Percentiles rank a stretch among this genome's conserved stretches.
Conservation (phyloP, 2,329 filamentous ascomycete species). For the Exophiala aquamarina region DNA sequence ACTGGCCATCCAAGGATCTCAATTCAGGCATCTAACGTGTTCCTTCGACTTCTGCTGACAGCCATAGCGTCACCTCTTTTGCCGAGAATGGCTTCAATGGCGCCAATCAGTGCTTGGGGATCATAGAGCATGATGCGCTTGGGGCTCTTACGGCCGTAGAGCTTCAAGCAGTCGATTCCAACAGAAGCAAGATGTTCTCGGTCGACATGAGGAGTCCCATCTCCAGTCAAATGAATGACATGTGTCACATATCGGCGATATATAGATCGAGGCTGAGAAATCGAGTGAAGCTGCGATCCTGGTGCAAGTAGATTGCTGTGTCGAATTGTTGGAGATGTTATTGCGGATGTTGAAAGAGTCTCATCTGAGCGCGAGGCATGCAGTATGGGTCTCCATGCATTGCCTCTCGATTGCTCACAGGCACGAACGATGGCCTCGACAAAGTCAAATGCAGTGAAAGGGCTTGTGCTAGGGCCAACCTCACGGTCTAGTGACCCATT, state of each 20-base stretch:
- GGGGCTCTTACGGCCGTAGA: slow-evolving; percentile 66
- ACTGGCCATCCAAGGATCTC: too few relatives aligned
- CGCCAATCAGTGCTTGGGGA: slow-evolving; percentile 69
- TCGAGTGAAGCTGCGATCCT: slow-evolving; percentile 1
- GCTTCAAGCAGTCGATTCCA: slow-evolving; percentile 68
- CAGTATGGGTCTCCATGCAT: slow-evolving; percentile 29
- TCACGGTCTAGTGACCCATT: slow-evolving; percentile 85
- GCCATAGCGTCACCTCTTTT: slow-evolving; percentile 56
- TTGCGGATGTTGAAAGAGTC: slow-evolving; percentile 8
- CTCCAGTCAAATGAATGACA: slow-evolving; percentile 27
- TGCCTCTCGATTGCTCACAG: slow-evolving; percentile 65
- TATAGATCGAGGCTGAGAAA: slow-evolving; percentile 12
- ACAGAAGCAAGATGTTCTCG: slow-evolving; percentile 19
- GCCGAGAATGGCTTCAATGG: slow-evolving; percentile 75
- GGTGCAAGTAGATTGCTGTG: slow-evolving; percentile 15
- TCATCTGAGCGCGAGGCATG: slow-evolving; percentile 17
- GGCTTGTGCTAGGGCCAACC: slow-evolving; percentile 66
- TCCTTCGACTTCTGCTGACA: slow-evolving; percentile 52
- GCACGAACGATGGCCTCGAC: slow-evolving; percentile 76
- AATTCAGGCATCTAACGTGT: slow-evolving; percentile 50
- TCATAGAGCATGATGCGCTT: slow-evolving; percentile 69
- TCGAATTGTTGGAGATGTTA: slow-evolving; percentile 11
- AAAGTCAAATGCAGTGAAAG: slow-evolving; percentile 77
- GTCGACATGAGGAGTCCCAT: slow-evolving; percentile 26
- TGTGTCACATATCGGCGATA: slow-evolving; percentile 29